These are phyloP conservation scores for Domatiomyces globalis DNA, from an alignment of 2,329 filamentous ascomycete species.

Conservation along the genomic window DNA sequence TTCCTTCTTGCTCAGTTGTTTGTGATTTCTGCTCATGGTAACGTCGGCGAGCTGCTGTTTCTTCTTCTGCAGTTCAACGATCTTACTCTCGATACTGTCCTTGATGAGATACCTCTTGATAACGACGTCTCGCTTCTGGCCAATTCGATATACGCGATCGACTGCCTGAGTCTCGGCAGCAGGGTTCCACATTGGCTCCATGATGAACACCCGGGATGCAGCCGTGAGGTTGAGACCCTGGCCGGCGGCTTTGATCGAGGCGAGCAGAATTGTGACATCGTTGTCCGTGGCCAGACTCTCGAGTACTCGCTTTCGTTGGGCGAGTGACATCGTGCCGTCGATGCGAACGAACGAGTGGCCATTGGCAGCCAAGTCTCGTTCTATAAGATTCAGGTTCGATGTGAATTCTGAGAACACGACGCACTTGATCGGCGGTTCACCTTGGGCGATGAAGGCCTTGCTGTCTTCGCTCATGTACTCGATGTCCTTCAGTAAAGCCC, in stretches of 20 bases:
- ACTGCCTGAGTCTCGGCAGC: slow-evolving; percentile 88
- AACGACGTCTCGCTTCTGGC: slow-evolving; percentile 77
- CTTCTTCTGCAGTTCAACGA: slow-evolving; percentile 76
- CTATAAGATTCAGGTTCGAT: slow-evolving; percentile 80
- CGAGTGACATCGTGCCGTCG: slow-evolving; percentile 74
- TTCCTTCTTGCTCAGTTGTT: slow-evolving; percentile 18
- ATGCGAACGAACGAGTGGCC: slow-evolving; percentile 63
- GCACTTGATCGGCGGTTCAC: slow-evolving; percentile 69
- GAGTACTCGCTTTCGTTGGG: slow-evolving; percentile 60
- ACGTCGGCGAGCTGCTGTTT: slow-evolving; percentile 84
- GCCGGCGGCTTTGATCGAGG: slow-evolving; percentile 84
- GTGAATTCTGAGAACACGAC: slow-evolving; percentile 98
- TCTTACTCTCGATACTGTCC: slow-evolving; percentile 84
- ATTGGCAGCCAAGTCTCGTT: slow-evolving; percentile 57
- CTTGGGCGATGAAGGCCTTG: slow-evolving; percentile 34
- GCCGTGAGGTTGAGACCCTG: slow-evolving; percentile 81
- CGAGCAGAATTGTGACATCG: slow-evolving; percentile 63
- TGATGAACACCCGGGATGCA: slow-evolving; percentile 79
- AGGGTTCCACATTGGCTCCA: slow-evolving; percentile 97
- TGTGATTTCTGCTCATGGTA: slow-evolving; percentile 53
- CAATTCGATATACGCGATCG: slow-evolving; percentile 80
- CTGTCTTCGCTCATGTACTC: slow-evolving; percentile 50
- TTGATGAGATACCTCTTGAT: slow-evolving; percentile 84
- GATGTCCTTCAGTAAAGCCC: slow-evolving; percentile 63
- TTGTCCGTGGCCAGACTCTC: slow-evolving; percentile 61